phyloP scores from a whole-genome alignment of 139 green algal species.

The Auxenochlorella protothecoides region DNA sequence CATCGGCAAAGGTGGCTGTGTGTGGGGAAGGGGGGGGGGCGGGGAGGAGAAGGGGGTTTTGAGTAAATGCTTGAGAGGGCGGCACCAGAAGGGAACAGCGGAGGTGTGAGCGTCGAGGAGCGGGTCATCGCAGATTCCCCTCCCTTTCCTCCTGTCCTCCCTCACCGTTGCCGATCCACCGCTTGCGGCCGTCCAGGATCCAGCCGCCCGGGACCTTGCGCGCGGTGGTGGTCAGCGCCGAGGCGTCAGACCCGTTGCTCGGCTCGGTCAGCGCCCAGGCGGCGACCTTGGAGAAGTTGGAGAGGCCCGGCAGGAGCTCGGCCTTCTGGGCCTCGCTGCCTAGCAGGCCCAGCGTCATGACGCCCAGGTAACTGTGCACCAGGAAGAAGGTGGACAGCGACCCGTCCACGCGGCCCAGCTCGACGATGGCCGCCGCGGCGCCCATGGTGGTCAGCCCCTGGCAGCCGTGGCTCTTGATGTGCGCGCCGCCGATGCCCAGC shows the following conservation, averaged over 20 bases:
- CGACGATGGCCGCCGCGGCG: slow-evolving; percentile 54
- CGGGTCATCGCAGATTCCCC: background rate
- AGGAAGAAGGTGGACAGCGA: slow-evolving; percentile 83
- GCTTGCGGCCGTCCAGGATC: slow-evolving; percentile 81
- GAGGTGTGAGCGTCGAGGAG: too few species aligned
- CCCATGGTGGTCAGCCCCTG: slow-evolving; percentile 43
- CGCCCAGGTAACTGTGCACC: slow-evolving; percentile 82
- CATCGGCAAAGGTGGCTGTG: slow-evolving; percentile 72
- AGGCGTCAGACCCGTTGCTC: slow-evolving; percentile 75
- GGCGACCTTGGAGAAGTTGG: slow-evolving; percentile 44
- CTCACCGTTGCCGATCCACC: slow-evolving; percentile 85
- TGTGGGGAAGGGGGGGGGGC: background rate
- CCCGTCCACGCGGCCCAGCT: slow-evolving; percentile 82
- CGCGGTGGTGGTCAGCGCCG: slow-evolving; percentile 58
- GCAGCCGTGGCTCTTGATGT: slow-evolving; percentile 70
- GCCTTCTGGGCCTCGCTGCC: slow-evolving; percentile 80
- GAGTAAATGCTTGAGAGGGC: too few species aligned
- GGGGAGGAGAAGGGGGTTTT: too few species aligned
- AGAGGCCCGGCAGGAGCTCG: slow-evolving; percentile 70
- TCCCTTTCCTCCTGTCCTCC: background rate
- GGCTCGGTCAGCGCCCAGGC: slow-evolving; percentile 89
- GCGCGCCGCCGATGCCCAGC: slow-evolving; percentile 65
- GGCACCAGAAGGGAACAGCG: too few species aligned
- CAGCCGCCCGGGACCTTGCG: slow-evolving; percentile 62
- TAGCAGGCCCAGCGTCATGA: slow-evolving; percentile 61